Base-by-base conservation (phyloP, 805 yeast genomes). In the Grigorovia humatica region DNA sequence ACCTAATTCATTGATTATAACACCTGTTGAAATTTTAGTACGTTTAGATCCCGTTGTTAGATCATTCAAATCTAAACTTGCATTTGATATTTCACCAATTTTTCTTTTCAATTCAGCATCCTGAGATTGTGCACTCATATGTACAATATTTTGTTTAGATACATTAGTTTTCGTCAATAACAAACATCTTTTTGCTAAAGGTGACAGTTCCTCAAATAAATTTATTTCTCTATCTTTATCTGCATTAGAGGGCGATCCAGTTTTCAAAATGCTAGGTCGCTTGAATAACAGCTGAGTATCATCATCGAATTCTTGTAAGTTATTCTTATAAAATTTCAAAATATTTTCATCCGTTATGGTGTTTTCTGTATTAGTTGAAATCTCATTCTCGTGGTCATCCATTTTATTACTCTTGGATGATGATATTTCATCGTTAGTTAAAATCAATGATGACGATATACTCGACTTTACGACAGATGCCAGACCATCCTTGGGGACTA, bases 401-500 rank as follows among this genome's bases (percentile, higher is more conserved):
- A 23, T 44, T n/a, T 44, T 4, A 44, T n/a, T 19, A 19, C 7
- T 19, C 11, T 30, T 46, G 11, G 12, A 11, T 18, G 18, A 17
- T 17, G 23, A 27, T 7, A n/a, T 38, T 38, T 38, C 42, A n/a
- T 38, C 17, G 13, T 8, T 38, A 38, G 42, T 46, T 32, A 35
- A 30, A 17, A 30, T 12, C 12, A 46, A 13, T 9, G 48, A 46
- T 8, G 47, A n/a, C 2, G 51, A 32, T 29, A 48, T 11, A 19
- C 23, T 17, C 2, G 51, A 30, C 23, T 15, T 44, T 6, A 48
- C 18, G 23, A 61, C 44, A 12, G 55, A 27, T 1, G 62, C 52
- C 4, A 65, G 48, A 3, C 55, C 60, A 23, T 53, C 59, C 46
- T 67, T 67, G 2, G 70, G 70, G 2, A 66, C 55, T 42, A 67